phyloP scores from a whole-genome alignment of 768 basidiomycete species.

The Rhodosporidiobolus sp. region DNA sequence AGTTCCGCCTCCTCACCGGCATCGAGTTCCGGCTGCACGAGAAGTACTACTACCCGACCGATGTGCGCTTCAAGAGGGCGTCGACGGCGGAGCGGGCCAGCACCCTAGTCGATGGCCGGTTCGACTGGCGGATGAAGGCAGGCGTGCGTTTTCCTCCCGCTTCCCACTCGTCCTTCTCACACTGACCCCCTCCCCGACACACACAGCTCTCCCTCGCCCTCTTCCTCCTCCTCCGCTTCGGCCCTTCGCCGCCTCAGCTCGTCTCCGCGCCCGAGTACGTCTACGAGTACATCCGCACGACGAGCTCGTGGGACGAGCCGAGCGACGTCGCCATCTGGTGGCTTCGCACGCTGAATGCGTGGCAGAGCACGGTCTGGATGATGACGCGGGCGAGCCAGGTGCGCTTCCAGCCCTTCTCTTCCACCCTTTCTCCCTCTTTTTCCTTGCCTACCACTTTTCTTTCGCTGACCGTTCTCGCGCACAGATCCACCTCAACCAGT shows the following conservation, averaged over 20 bases:
- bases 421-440: neutral
- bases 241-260: neutral
- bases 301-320: neutral
- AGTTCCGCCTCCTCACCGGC: neutral
- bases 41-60: neutral
- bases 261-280: neutral
- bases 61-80: neutral
- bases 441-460: no score
- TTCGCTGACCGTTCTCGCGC: neutral
- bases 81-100: neutral
- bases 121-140: neutral
- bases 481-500: neutral
- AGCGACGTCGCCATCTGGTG: neutral
- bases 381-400: neutral
- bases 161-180: no score
- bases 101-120: neutral
- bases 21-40: neutral
- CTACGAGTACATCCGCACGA: neutral
- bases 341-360: neutral
- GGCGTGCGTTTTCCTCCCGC: no score
- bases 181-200: no score
- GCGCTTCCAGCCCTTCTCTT: neutral
- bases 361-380: neutral
- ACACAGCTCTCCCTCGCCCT: neutral
- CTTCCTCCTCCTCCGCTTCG: neutral